These are phyloP conservation scores for Ananas comosus DNA, from an alignment of 176 grass and related monocot species.

Conservation along the genomic window DNA sequence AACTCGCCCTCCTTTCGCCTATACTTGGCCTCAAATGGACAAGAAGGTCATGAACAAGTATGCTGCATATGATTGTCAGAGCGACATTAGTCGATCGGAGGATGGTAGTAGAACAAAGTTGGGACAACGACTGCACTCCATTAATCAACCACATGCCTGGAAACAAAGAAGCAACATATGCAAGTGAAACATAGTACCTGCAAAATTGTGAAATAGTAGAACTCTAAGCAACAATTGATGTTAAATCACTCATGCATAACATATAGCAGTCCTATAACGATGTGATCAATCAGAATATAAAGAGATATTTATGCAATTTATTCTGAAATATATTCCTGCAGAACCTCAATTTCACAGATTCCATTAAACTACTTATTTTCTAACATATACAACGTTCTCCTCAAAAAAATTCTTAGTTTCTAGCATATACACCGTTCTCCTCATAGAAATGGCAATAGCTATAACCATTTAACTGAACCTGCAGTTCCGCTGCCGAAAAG, in stretches of 20 bases:
- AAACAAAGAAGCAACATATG: constrained; percentile 70
- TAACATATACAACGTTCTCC: no score
- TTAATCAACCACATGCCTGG: constrained; percentile 45
- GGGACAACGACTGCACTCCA: constrained; percentile 27
- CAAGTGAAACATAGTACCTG: constrained; percentile 87
- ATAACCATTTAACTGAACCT: no score
- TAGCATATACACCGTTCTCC: no score
- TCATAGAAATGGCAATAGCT: no score
- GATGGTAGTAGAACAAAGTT: constrained; percentile 51
- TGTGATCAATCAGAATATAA: neutral
- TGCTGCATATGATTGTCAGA: constrained; percentile 49
- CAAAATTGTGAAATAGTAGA: constrained; percentile 31
- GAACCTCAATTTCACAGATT: no score
- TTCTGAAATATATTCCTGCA: no score
- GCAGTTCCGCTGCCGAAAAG: no score
- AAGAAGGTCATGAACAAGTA: constrained; percentile 73
- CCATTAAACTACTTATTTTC: neutral
- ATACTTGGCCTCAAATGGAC: constrained; percentile 50
- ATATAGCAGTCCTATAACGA: neutral
- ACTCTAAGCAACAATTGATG: neutral
- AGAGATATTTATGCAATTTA: neutral
- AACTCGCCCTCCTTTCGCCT: constrained; percentile 51
- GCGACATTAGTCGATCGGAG: constrained; percentile 80
- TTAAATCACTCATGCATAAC: neutral
- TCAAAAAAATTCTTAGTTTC: no score